Conservation (phyloP, 768 basidiomycete genomes). For the Gelatoporia subvermispora region DNA sequence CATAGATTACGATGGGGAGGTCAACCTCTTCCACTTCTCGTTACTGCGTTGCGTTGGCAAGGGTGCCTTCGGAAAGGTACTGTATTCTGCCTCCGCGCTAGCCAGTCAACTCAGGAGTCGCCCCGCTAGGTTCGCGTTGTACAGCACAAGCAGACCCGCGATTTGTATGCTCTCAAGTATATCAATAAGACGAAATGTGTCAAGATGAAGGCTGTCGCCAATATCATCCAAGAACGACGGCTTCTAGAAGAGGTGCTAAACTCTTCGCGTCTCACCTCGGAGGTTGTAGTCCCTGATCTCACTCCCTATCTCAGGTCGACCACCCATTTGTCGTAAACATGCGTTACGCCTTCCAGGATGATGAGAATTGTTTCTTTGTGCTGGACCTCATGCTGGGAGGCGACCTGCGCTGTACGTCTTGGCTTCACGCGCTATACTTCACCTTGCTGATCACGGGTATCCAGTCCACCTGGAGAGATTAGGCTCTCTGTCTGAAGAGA, state of each 20-base stretch:
- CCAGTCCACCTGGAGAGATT: conserved; percentile 86
- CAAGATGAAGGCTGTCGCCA: conserved; percentile 97
- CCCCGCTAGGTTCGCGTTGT: conserved; percentile 87
- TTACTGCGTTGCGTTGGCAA: conserved; percentile 96
- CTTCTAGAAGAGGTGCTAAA: conserved; percentile 84
- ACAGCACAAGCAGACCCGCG: conserved; percentile 97
- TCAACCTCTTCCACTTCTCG: conserved; percentile 95
- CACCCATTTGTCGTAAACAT: conserved; percentile 94
- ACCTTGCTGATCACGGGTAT: conserved; percentile 5
- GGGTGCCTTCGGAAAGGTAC: conserved; percentile 96
- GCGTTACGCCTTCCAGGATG: conserved; percentile 95
- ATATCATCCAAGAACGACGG: conserved; percentile 94
- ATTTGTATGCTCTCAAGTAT: conserved; percentile 96
- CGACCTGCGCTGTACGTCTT: conserved; percentile 83
- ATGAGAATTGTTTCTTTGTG: conserved; percentile 98
- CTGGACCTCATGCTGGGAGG: conserved; percentile 96
- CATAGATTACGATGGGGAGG: conserved; percentile 92
- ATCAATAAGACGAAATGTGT: conserved; percentile 98
- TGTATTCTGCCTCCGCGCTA: conserved; percentile 11
- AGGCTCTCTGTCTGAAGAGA: conserved; percentile 68
- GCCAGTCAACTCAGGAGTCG: not conserved
- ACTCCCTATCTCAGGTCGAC: conserved; percentile 61
- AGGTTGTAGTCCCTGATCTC: conserved; percentile 4
- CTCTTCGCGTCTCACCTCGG: not conserved
- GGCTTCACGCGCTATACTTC: not conserved